Conservation (phyloP, 805 yeast species). For the Candida andamanensis region DNA sequence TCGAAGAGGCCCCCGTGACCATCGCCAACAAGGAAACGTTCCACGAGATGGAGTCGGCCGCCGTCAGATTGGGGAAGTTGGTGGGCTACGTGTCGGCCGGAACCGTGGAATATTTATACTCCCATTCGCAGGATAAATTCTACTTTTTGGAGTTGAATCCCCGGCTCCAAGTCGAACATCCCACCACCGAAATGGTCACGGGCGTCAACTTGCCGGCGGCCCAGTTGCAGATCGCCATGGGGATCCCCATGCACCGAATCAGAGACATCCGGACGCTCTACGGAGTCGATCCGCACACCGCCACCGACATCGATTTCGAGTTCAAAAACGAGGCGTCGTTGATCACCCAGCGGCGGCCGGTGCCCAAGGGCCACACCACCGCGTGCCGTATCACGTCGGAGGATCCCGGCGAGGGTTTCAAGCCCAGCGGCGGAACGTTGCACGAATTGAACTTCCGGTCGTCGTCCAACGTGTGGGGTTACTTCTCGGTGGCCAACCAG, state of each 20-base stretch:
- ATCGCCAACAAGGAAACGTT: constrained; percentile 85
- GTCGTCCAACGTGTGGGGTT: constrained; percentile 98
- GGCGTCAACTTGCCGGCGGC: constrained; percentile 99
- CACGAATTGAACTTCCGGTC: constrained; percentile 97
- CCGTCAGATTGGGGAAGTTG: constrained; percentile 91
- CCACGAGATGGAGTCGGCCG: constrained; percentile 91
- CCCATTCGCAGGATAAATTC: constrained; percentile 90
- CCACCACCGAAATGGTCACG: constrained; percentile 98
- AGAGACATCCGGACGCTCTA: constrained; percentile 87
- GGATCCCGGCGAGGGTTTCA: constrained; percentile 99
- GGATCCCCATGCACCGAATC: constrained; percentile 93
- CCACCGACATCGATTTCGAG: constrained; percentile 86
- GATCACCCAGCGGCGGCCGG: constrained; percentile 83
- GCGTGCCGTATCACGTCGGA: constrained; percentile 99
- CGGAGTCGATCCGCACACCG: constrained; percentile 93
- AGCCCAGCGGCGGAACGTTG: constrained; percentile 95
- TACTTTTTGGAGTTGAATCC: constrained; percentile 97
- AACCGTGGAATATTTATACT: constrained; percentile 95
- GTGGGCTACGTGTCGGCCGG: constrained; percentile 99
- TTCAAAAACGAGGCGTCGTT: constrained; percentile 69
- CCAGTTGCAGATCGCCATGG: constrained; percentile 98
- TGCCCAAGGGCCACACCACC: constrained; percentile 97
- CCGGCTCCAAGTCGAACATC: constrained; percentile 99
- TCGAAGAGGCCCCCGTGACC: constrained; percentile 99
- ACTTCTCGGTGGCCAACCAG: constrained; percentile 93